Evolutionary conservation across 306 rosid genomes (phyloP), one percentile per base, ranked within the genome.

Genomic region (Astragalus glycyphyllos): DNA sequence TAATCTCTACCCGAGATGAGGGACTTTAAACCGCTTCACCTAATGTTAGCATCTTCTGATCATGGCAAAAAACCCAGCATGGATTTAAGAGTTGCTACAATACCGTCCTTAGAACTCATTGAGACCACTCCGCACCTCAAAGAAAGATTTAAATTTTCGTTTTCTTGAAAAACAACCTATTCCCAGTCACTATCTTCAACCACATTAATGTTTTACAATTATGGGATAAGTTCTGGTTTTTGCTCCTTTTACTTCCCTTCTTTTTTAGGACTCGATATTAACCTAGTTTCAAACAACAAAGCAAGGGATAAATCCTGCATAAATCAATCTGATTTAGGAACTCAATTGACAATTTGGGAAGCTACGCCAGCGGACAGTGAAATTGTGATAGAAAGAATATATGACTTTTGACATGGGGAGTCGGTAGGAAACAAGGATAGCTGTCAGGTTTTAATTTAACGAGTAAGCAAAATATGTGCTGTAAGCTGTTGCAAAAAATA

Each of bases 161-260:
- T 69, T 71, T 35, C 71, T 2, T 26, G 14, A 54, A 69, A 54
- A 69, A 29, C 42, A 41, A 40, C 53, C 74, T 7, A 69, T 49
- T 67, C 35, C 10, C 12, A 67, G 11, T 11, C 41, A 54, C 15
- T 40, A 12, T 47, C 14, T 69, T 54, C 31, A 69, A 69, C 40
- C 14, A 34, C 16, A 23, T 38, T 40, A 54, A 38, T 23, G 7
- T 69, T 67, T 35, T 68, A 68, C 11, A 68, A 16, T 15, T 16
- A 34, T 35, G 38, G 60, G 12, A 48, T 20, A 42, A 64, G 16
- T 41, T 20, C 34, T 58, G 63, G 48, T 61, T 53, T 11, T 42
- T 11, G 58, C 23, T 11, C 44, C 14, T 60, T 32, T 72, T 29
- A 9, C 61, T 17, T 47, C 15, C 69, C 51, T 16, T 1, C 11